Evolutionary conservation across 1,139 yeast genomes (phyloP), one percentile per base, ranked within the genome.

Genomic region (Candida buenavistaensis): DNA sequence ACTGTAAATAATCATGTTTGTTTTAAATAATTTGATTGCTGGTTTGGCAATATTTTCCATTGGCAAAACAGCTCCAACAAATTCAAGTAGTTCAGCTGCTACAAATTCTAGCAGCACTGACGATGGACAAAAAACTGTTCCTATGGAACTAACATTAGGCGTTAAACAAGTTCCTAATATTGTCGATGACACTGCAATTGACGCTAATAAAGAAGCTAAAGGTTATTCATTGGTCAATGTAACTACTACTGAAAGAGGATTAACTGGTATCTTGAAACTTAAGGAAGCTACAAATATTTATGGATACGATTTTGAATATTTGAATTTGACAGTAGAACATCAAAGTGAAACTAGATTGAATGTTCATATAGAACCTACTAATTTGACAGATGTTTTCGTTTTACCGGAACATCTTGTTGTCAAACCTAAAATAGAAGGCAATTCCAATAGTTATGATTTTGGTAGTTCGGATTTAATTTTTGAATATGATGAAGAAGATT

Each of bases 301-400:
- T 41, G 67, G 67, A 23, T 51, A 47, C 14, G 67, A 61, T 38
- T 51, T 55, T 33, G 50, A 51, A 5, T 31, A 34, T n/a, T 48
- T 61, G 44, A 48, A 45, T 23, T 47, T 61, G 27, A 46, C 52
- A 3, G 65, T 60, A 11, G 52, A 50, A 23, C 58, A 58, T 33
- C 65, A 61, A 43, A 29, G 52, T 5, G 36, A 35, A 17, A 37
- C 48, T 6, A 41, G 66, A 23, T 40, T 61, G 23, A 45, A 52
- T 29, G 61, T 61, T 14, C 47, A 44, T 20, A 57, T 61, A 32
- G 47, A 40, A 21, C 65, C 66, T 5, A 39, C 44, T 10, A 41
- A 55, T 35, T 27, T 51, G 21, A 48, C 57, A 8, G 52, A 52
- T 29, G 61, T 56, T 29, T 60, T 41, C 33, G 37, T 51, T 15